Base-by-base conservation (phyloP, 495 filamentous ascomycete genomes). In the Geopyxis carbonaria region DNA sequence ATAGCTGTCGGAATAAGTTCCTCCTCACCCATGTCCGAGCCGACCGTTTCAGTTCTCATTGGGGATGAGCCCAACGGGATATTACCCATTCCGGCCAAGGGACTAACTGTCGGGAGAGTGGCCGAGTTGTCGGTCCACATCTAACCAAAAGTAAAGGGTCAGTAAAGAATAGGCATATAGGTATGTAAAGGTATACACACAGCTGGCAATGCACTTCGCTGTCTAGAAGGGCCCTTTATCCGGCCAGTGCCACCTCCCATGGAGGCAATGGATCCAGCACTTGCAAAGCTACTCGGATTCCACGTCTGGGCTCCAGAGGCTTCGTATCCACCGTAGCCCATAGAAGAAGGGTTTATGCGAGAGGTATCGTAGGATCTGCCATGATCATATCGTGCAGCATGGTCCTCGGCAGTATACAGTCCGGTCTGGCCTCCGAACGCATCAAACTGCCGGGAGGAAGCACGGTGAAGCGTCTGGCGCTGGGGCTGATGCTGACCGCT, bases 1-100 rank as follows among this genome's bases (percentile, higher is more conserved):
- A 97, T 95, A 23, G 89, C 89, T 2, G 89, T 97, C 11, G 89
- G 89, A 43, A 97, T 97, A 44, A 97, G 68, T 61, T 94, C 86
- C 43, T 80, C 83, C 45, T 76, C 78, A 24, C 76, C 73, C 8
- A 69, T 64, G 22, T 59, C 59, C 33, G 67, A 63, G 14, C 64
- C 60, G 33, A 66, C 50, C 30, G 56, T 57, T 15, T 70, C 62
- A 5, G 56, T 53, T 22, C 70, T 69, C 58, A 76, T 66, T 8
- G 65, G 65, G 22, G 59, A 61, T 45, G 59, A 57, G 28, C 65
- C 64, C 20, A 73, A 59, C 18, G 38, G 9, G 16, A 41, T 25
- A 43, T 66, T 66, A 31, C 66, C 70, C 36, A 73, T 50, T 42
- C 64, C 67, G 18, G 65, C 59, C 31, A 72, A 68, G 32, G 65